Evolutionary conservation across 1,284 basidiomycete species (phyloP).

Genomic region (Ceratorhiza oryzae-sativae): DNA sequence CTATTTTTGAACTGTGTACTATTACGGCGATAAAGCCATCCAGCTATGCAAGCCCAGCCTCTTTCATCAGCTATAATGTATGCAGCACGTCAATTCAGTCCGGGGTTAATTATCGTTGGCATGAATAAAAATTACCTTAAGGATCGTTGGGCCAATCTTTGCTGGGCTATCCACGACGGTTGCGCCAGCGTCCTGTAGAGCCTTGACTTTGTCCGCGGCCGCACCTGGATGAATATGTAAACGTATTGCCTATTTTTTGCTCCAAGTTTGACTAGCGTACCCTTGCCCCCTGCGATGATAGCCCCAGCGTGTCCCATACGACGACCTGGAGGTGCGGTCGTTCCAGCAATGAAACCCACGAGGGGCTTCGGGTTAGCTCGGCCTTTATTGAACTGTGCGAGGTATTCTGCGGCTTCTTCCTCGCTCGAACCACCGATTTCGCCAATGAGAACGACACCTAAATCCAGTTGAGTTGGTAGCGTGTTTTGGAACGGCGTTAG

Average conservation of each 20-base stretch:
- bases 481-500: not conserved
- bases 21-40: not conserved
- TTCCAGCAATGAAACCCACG: slow-evolving; percentile 97
- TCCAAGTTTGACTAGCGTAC: slow-evolving; percentile 51
- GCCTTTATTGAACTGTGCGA: slow-evolving; percentile 92
- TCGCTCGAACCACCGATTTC: slow-evolving; percentile 99
- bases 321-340: slow-evolving; percentile 95
- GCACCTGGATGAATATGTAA: slow-evolving; percentile 62
- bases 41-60: slow-evolving; percentile 76
- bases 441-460: slow-evolving; percentile 96
- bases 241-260: not conserved
- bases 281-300: slow-evolving; percentile 98
- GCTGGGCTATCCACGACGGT: slow-evolving; percentile 97
- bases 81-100: slow-evolving; percentile 20
- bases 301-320: slow-evolving; percentile 99
- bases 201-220: slow-evolving; percentile 93
- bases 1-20: slow-evolving; percentile 7
- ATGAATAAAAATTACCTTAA: slow-evolving; percentile 65
- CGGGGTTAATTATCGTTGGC: not conserved
- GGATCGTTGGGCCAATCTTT: slow-evolving; percentile 87
- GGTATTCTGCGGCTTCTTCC: slow-evolving; percentile 97
- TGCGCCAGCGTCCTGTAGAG: slow-evolving; percentile 92
- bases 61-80: slow-evolving; percentile 78
- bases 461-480: not conserved
- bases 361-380: slow-evolving; percentile 91